Evolutionary conservation across 192 early-diverging fungal genomes (phyloP), one percentile per base, ranked within the genome.

Genomic region (Coemansia sp.): DNA sequence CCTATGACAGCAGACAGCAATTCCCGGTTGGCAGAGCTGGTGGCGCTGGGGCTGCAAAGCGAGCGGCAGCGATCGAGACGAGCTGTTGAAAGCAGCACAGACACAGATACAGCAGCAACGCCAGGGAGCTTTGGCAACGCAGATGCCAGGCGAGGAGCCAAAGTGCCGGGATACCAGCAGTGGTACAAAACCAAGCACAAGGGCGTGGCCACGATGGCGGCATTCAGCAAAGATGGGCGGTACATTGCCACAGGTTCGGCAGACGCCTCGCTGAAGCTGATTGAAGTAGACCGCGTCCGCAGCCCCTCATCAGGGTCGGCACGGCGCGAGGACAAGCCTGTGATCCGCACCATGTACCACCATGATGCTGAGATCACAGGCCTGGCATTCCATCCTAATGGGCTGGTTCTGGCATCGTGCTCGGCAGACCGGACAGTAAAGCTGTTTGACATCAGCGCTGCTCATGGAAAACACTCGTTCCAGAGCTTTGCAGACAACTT

Each of bases 381-480:
- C 52, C 68, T 93, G 7, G 83, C 83, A 30, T 96, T 94, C 65
- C 94, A 97, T 65, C 95, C 95, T 3, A 93, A 94, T 59, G 94
- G 94, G 11, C 77, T 88, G 18, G 91, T 93, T 10, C 79, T 97
- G 26, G 95, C 92, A 10, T 87, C 86, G 38, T 92, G 92, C 65
- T 84, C 89, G 2, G 86, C 88, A 30, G 95, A 97, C 61, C 82
- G 77, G 40, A 86, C 82, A 49, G 88, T 96, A 56, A 94, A 93
- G 72, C 78, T 97, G 38, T 97, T 90, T 63, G 94, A 96, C 71
- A 75, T 97, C 47, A 86, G 85, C 35, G 89, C 85, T 53, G 81
- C 88, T 3, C 85, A 86, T 12, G 86, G 87, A 3, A 96, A 93
- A 58, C 65, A 88, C 58, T 82, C 90, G 12, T 94, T 94, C 65